Evolutionary conservation across 2,329 filamentous ascomycete species (phyloP), one percentile per base, ranked within the genome.

Genomic region (Fusarium setosum): DNA sequence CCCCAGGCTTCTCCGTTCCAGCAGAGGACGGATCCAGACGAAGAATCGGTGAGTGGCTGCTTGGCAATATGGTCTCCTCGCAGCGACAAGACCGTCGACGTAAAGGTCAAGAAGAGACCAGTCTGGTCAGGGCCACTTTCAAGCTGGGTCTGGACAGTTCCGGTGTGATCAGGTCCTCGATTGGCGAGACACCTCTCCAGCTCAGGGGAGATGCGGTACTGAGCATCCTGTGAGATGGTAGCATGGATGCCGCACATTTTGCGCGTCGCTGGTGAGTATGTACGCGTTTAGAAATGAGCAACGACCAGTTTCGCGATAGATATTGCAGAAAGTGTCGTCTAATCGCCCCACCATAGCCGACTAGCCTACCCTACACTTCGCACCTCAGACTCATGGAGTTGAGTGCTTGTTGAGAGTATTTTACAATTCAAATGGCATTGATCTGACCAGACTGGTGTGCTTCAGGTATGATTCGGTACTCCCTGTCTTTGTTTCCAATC

Each of bases 1-100:
- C 86, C 90, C 96, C 96, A 99, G 1, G 94, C 95, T 76, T 99
- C 96, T 40, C 96, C 96, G 74, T 99, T 99, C 96, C 96, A 99
- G 83, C 95, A 97, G 3, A 99, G 83, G 1, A 92, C 82, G 1
- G 90, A 93, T 5, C 84, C 83, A 1, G 84, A 84, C 0, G 70
- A 64, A 4, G 74, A 34, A 66, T 91, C 86, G 38, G 85, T 76
- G 5, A 97, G 85, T 3, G 96, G 96, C 76, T 98, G 96, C 31
- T 80, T 75, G 7, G 90, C 87, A 48, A 96, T 74, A 63, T 87
- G 82, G 48, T 88, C 85, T 23, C 95, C 95, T 70, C 96, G 88
- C n/a, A 99, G 82, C 5, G 94, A 90, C n/a, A 98, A 86, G 1
- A 99, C 95, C 0, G 94, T 96, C 7, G 95, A 96, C 12, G 88